phyloP scores from a whole-genome alignment of 306 rosid species.

The Dalbergia cultrata region DNA sequence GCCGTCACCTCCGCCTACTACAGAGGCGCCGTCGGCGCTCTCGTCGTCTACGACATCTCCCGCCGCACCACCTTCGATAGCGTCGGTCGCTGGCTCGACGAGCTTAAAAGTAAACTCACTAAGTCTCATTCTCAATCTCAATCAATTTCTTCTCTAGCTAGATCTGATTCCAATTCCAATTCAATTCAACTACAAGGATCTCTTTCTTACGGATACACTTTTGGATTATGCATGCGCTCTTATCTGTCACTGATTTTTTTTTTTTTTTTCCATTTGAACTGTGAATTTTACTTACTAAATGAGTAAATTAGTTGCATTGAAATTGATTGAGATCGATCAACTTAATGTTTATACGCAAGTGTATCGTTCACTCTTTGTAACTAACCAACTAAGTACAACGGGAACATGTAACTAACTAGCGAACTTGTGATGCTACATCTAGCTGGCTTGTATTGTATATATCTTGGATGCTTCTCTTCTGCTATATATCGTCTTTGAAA shows the following conservation, averaged over 20 bases:
- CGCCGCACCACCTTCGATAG: constrained; percentile 90
- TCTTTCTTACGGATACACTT: not conserved
- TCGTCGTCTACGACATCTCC: constrained; percentile 81
- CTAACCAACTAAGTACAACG: not conserved
- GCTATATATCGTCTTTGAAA: not conserved
- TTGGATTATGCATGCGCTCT: not conserved
- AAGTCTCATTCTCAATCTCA: not conserved
- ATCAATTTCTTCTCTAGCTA: constrained; percentile 7
- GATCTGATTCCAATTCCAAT: not conserved
- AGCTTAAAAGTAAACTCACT: constrained; percentile 71
- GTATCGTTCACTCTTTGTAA: too few species aligned
- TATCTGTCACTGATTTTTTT: not conserved
- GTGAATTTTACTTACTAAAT: too few species aligned
- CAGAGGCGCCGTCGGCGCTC: constrained; percentile 94
- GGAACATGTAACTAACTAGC: not conserved
- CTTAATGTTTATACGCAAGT: too few species aligned
- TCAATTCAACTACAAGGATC: not conserved
- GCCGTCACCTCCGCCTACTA: constrained; percentile 97
- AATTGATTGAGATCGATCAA: too few species aligned
- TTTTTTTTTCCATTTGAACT: too few species aligned
- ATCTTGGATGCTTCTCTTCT: not conserved
- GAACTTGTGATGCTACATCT: not conserved
- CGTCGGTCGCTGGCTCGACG: constrained; percentile 92
- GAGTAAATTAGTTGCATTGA: too few species aligned
- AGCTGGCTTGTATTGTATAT: not conserved